Percentiles rank a stretch among this genome's conserved stretches.
Conservation (phyloP, 2,329 filamentous ascomycete species). For the Alternaria burnsii region DNA sequence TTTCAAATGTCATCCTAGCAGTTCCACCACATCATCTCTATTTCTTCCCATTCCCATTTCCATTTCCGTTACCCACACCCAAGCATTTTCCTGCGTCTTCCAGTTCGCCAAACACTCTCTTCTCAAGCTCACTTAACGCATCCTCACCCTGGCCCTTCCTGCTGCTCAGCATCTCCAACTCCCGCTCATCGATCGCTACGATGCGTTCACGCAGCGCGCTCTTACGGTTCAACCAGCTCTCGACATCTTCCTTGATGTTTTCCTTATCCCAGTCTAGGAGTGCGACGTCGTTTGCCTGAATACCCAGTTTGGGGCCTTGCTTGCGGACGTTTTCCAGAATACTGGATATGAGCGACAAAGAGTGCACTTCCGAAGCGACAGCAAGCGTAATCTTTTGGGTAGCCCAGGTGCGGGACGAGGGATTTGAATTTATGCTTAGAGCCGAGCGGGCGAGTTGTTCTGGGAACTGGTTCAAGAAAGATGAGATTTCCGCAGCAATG, state of each 20-base stretch:
- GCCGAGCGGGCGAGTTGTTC: conserved; percentile 77
- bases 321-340: conserved; percentile 74
- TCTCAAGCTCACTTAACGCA: conserved; percentile 70
- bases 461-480: conserved; percentile 89
- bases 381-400: conserved; percentile 72
- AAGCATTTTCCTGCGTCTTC: conserved; percentile 50
- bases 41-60: conserved; percentile 15
- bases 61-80: conserved; percentile 30
- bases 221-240: conserved; percentile 78
- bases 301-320: conserved; percentile 54
- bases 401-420: conserved; percentile 16
- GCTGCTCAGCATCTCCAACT: conserved; percentile 66
- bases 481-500: conserved; percentile 82
- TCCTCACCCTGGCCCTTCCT: conserved; percentile 44
- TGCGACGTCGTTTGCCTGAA: conserved; percentile 70
- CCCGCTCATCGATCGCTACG: conserved; percentile 75
- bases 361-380: conserved; percentile 79
- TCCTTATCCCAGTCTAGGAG: conserved; percentile 78
- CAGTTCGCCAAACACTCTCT: conserved; percentile 69
- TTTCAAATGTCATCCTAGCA: conserved; percentile 3
- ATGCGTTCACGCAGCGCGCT: conserved; percentile 75
- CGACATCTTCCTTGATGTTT: conserved; percentile 79
- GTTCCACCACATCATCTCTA: background rate
- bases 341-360: conserved; percentile 76
- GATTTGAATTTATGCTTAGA: conserved; percentile 70